Base-by-base conservation (phyloP, 306 rosid genomes). In the Elaeagnus macrophylla region DNA sequence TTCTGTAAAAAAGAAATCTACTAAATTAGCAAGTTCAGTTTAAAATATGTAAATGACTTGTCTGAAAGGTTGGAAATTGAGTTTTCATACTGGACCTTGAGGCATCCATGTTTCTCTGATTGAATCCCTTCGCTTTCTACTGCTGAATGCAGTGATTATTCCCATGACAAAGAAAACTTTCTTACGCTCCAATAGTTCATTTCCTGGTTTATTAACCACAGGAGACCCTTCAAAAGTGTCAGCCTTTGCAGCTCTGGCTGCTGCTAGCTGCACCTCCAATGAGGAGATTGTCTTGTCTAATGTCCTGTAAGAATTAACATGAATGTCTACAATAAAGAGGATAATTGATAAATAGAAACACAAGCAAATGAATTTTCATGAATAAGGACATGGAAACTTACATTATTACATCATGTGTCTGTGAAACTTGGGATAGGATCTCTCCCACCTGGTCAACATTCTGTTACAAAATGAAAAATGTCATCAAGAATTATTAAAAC, bases 51-150 rank as follows among this genome's bases (percentile, higher is more conserved):
- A 44, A 37, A 48, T 3, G 17, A 52, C 45, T 20, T 44, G 40
- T 11, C 54, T 3, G 1, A 57, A 40, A 58, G 15, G 20, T 48
- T 48, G n/a, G 45, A 25, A 19, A 35, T 39, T 10, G 18, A 48
- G 36, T 45, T 25, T 39, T 45, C 45, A 13, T 25, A 46, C 14
- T 45, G 41, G 19, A 80, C 82, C 86, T 66, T 16, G 77, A 43
- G 82, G 86, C 82, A 80, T 70, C 86, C 86, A 80, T 19, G 86
- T 80, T 57, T 72, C 82, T 69, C 86, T 69, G 57, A 80, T 70
- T 37, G 86, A 80, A 57, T 72, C 86, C 61, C 86, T 73, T 70
- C 86, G 70, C 64, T 80, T 76, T 70, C 80, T 71, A 47, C 86
- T 80, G 66, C 79, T 80, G 62, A 80, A 80, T 36, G 79, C 82